Conservation (phyloP, 345 rosid species). For the Citrus glauca region DNA sequence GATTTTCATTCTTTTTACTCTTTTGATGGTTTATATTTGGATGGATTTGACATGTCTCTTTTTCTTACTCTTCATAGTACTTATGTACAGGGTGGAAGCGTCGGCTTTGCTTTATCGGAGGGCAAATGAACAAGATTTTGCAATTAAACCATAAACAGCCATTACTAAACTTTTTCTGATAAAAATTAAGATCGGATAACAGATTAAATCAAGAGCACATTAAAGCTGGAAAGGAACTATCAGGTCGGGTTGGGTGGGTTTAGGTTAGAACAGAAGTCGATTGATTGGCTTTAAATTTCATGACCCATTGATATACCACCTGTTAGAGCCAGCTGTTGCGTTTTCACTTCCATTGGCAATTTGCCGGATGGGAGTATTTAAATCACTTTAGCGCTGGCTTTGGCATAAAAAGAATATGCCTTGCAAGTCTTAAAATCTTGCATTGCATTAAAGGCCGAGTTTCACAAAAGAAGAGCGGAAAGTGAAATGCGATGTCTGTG, state of each 20-base stretch:
- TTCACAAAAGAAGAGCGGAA: not conserved
- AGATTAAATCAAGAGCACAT: slow-evolving; percentile 17
- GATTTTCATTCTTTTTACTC: not conserved
- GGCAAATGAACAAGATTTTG: slow-evolving; percentile 82
- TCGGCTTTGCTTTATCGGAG: slow-evolving; percentile 94
- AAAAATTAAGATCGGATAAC: slow-evolving; percentile 29
- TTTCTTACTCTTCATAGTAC: not conserved
- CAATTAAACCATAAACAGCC: slow-evolving; percentile 62
- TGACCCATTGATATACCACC: slow-evolving; percentile 6
- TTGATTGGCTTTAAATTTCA: not conserved
- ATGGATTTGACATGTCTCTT: not conserved
- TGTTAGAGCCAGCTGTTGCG: slow-evolving; percentile 17
- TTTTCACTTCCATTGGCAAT: not conserved
- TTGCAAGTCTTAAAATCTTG: slow-evolving; percentile 3
- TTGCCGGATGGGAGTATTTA: not conserved
- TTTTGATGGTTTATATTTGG: not conserved
- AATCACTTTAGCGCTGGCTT: not conserved
- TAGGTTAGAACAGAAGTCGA: not conserved
- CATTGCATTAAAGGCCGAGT: not conserved
- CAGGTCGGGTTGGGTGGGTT: slow-evolving; percentile 18
- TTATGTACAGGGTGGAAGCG: slow-evolving; percentile 90
- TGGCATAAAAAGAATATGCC: not conserved
- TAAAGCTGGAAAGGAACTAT: slow-evolving; percentile 17
- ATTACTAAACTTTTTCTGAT: slow-evolving; percentile 10
- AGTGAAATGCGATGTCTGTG: not conserved